Evolutionary conservation across 139 green algal genomes (phyloP).

Genomic region (Axilococcus clingmanii): DNA sequence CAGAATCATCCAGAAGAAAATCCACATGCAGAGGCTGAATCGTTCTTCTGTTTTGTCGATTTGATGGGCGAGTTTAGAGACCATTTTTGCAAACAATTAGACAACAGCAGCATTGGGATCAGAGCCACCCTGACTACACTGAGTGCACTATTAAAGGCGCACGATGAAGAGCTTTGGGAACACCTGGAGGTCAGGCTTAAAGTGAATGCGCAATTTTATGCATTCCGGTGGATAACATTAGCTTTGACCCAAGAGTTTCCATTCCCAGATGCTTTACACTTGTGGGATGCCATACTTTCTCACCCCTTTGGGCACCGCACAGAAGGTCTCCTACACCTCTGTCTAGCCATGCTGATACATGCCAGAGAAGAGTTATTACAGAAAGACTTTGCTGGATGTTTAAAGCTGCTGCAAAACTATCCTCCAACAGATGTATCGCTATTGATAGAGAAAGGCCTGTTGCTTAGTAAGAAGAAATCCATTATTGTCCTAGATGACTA

Average conservation of each 20-base stretch:
- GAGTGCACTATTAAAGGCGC: constrained; percentile 38
- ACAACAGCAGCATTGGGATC: constrained; percentile 86
- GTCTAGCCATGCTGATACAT: constrained; percentile 76
- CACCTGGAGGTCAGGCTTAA: constrained; percentile 7
- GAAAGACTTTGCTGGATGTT: constrained; percentile 79
- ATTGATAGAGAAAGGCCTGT: constrained; percentile 32
- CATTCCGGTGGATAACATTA: constrained; percentile 93
- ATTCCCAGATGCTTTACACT: constrained; percentile 68
- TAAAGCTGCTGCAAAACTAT: constrained; percentile 90
- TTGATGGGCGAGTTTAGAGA: constrained; percentile 80
- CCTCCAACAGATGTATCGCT: constrained; percentile 48
- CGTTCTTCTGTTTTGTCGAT: constrained; percentile 90
- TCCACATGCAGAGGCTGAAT: constrained; percentile 71
- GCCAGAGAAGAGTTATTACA: constrained; percentile 50
- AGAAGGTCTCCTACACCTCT: constrained; percentile 74
- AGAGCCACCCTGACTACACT: constrained; percentile 63
- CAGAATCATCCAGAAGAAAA: constrained; percentile 16
- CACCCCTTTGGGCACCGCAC: constrained; percentile 13
- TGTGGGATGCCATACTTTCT: constrained; percentile 81
- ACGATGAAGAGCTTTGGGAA: constrained; percentile 2
- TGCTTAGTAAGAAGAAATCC: constrained; percentile 12
- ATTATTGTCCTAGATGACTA: constrained; percentile 23
- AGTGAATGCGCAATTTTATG: constrained; percentile 84
- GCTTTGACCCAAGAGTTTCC: constrained; percentile 78
- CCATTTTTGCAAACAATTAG: constrained; percentile 86